Evolutionary conservation across 805 yeast species (phyloP).

Genomic region (Naumovozyma baii): DNA sequence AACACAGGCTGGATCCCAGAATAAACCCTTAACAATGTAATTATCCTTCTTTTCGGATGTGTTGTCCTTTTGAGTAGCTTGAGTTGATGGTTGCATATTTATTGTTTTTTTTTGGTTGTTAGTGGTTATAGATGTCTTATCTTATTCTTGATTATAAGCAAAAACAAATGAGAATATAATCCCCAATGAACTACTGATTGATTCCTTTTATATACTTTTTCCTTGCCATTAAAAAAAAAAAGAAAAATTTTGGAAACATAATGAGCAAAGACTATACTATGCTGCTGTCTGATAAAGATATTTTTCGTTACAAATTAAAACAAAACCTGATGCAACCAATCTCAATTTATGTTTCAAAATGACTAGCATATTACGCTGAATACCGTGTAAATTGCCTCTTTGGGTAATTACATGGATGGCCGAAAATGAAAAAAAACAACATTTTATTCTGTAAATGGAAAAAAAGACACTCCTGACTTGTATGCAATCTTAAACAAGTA

Average conservation of each 20-base stretch:
- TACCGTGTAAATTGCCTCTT: neutral
- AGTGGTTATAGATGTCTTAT: slow-evolving; percentile 3
- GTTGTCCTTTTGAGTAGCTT: slow-evolving; percentile 20
- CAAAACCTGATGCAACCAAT: no score
- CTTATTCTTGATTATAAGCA: slow-evolving; percentile 1
- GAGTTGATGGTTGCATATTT: slow-evolving; percentile 23
- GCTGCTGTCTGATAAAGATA: no score
- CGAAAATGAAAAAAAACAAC: neutral
- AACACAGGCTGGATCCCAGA: slow-evolving; percentile 21
- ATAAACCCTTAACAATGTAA: slow-evolving; percentile 16
- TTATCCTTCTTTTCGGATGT: slow-evolving; percentile 21
- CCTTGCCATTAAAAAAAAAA: no score
- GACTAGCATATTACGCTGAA: neutral
- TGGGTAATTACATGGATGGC: neutral
- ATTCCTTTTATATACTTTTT: no score
- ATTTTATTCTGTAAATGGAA: neutral
- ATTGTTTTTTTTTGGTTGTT: neutral
- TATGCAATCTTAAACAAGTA: no score
- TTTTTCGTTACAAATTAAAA: no score
- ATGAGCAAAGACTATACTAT: no score
- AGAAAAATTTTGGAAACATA: no score
- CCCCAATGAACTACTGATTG: no score
- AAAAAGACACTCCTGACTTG: no score
- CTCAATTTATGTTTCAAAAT: neutral
- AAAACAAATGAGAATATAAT: no score